Evolutionary conservation across 192 early-diverging fungal species (phyloP), one percentile per base, ranked within the genome.

Genomic region (Coemansia sp.): DNA sequence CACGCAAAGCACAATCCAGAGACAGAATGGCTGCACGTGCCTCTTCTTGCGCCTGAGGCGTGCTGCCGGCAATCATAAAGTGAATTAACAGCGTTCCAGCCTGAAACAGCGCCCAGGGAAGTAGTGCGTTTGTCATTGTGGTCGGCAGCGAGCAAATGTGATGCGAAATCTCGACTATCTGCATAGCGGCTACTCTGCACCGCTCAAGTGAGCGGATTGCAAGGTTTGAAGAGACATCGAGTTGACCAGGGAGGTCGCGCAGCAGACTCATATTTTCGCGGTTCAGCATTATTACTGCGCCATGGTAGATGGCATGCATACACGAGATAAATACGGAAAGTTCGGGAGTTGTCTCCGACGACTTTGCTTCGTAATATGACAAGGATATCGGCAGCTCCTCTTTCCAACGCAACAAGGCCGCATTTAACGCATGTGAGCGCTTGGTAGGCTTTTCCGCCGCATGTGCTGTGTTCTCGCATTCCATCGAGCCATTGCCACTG

Each of bases 51-150:
- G 76, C 76, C 64, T 84, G 81, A 17, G 69, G 61, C 37, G 77
- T 72, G 68, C 74, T 84, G 2, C 77, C 81, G 5, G 77, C 73
- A 50, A 79, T 79, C 81, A 84, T 84, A 73, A 79, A 79, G 59
- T 84, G 81, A 8, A 79, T 76, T 17, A 84, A 68, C 70, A 84
- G 58, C n/a, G 81, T 84, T n/a, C 81, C 81, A 0, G 81, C 81
- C 50, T 84, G 81, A 50, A 84, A 84, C 53, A 84, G 49, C 13
- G 81, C 81, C 81, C 81, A 84, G 5, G 81, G 81, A 51, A 84
- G 48, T 25, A 84, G 69, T 22, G 81, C 76, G 41, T 75, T 78
- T 42, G 81, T 79, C 73, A 76, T 79, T 1, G 81, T 63, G 20
- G 77, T 56, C 17, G 81, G 81, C 61, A 84, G 63, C 12, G 77